Evolutionary conservation across 2,329 filamentous ascomycete genomes (phyloP), one percentile per base, ranked within the genome.

Genomic region (Monilinia polystroma): DNA sequence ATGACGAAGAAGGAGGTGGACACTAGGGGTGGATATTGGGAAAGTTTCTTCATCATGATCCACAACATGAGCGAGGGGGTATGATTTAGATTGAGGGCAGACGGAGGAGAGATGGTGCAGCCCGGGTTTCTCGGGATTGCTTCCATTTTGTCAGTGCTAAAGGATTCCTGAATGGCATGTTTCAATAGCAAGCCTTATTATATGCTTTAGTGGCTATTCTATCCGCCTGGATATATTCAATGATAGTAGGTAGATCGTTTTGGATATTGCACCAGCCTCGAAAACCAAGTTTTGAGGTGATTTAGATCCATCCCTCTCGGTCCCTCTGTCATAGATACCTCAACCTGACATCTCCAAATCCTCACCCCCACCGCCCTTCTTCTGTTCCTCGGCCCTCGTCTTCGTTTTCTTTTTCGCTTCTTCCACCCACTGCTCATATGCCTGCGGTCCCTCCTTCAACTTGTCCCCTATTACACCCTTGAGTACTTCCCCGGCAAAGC

Each of bases 401-500:
- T 81, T 79, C 26, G 83, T 87, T 76, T 84, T 83, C 70, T 80
- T 79, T 79, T 88, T 84, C 20, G 87, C 87, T 67, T 90, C 87
- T 64, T 86, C 85, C 20, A 95, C 80, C 91, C 92, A 96, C 73
- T 81, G 81, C 1, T 89, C 83, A 77, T 94, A 95, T 16, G 82
- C 87, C 16, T 81, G 84, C 3, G 85, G 81, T 0, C 86, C 89
- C 70, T 89, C 84, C 68, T 83, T 81, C 52, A 96, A 76, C 82
- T 96, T 97, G 69, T 81, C 78, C 70, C 80, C 83, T n/a, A 92
- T 90, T 4, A 97, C 94, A 0, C 88, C 90, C 82, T 95, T 96
- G 73, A 97, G 81, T 68, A 97, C 83, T 81, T 97, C 93, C 16
- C 92, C 93, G 3, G 94, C 90, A 75, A 99, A 97, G 0, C 93